Evolutionary conservation across 352 stramenopile genomes (phyloP), one percentile per base, ranked within the genome.

Genomic region (Stephanocyclus meneghinianus): DNA sequence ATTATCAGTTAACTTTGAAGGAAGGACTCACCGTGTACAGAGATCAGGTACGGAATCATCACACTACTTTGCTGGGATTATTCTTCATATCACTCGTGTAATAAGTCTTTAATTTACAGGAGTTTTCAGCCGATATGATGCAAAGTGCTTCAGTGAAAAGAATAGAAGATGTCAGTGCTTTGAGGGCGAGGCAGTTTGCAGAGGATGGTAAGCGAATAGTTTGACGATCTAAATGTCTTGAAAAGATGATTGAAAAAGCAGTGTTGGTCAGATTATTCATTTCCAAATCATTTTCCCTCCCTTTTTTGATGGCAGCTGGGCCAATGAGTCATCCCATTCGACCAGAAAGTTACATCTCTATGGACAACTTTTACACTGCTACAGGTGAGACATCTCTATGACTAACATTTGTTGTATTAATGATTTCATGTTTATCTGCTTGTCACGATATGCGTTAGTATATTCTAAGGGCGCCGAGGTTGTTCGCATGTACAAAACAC

Each of bases 291-390:
- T 16, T 13, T 94, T 96, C 6, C 5, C 30, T 13, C 11, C 13
- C 11, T 37, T 60, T 32, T 40, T 8, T 40, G 35, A 40, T 40
- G 35, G 5, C n/a, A 60, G 21, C 60, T 57, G 60, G 60, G 7
- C 60, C 60, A 55, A 55, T 68, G 91, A 87, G 87, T 37, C 94
- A 97, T 80, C 93, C 94, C 0, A 95, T 97, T 60, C 87, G 94
- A 10, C 94, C 94, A 1, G 93, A 96, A 67, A 90, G 71, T 3
- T 96, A 96, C 83, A 91, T 96, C n/a, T 85, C 77, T 51, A 97
- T 97, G 87, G 92, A 97, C 76, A 96, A 96, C 76, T 96, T 97
- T 68, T 96, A 96, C 76, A 95, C 92, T 9, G 83, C 87, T 13
- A 97, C 93, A 7, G 60, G 45, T 53, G 45, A 26, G 45, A 26